Percentiles rank a stretch among this genome's conserved stretches.
These are phyloP conservation scores for Fusarium sp. DNA, from an alignment of 2,329 filamentous ascomycete species.

Conservation along the genomic window DNA sequence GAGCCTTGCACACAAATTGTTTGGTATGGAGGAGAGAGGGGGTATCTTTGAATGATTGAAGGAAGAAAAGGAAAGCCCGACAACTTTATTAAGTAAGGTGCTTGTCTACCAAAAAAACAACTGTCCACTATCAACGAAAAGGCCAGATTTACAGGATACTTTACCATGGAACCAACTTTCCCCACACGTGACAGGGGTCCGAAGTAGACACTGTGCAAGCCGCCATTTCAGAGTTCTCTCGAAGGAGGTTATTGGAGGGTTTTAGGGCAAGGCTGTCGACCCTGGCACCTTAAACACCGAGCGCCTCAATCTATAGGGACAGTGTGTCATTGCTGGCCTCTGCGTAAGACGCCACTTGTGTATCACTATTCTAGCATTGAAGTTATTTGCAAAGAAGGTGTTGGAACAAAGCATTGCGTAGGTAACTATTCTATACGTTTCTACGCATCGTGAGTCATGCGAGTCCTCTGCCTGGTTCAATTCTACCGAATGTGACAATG, in stretches of 20 bases:
- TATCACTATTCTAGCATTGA: neutral
- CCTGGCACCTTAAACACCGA: constrained; percentile 26
- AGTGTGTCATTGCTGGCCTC: constrained; percentile 2
- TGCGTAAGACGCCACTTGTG: constrained; percentile 20
- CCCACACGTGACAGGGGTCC: constrained; percentile 51
- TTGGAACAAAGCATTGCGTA: constrained; percentile 8
- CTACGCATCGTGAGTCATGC: constrained; percentile 29
- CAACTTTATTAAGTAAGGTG: constrained; percentile 50
- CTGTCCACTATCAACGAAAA: constrained; percentile 49
- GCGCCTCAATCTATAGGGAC: constrained; percentile 16
- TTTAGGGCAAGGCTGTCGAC: constrained; percentile 26
- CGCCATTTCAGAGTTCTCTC: constrained; percentile 19
- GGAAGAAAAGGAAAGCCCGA: constrained; percentile 1
- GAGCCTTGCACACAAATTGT: constrained; percentile 46
- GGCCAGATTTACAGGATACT: constrained; percentile 55
- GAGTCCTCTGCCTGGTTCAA: neutral
- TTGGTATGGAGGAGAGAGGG: constrained; percentile 40
- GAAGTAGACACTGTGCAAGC: constrained; percentile 30
- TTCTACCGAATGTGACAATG: neutral
- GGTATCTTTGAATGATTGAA: constrained; percentile 45
- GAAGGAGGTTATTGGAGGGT: neutral
- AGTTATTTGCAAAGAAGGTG: neutral
- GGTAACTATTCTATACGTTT: constrained; percentile 26
- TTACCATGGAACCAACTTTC: neutral
- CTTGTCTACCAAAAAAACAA: constrained; percentile 49